These are phyloP conservation scores for Coemansia sp. DNA, from an alignment of 192 early-diverging fungal species.

Conservation along the genomic window DNA sequence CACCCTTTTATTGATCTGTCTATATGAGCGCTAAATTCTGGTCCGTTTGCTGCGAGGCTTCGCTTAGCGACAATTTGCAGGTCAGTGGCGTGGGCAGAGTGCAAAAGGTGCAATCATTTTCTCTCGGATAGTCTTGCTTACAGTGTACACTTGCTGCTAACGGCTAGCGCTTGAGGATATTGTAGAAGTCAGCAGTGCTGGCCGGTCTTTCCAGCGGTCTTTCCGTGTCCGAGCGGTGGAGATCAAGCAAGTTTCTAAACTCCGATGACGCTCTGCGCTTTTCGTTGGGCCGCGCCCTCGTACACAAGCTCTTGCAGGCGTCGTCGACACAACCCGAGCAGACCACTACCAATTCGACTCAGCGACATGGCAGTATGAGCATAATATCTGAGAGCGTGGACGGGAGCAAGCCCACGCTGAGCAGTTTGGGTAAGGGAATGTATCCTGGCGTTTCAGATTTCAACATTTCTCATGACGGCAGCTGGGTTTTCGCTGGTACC, in stretches of 20 bases:
- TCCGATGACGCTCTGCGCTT: slow-evolving; percentile 30
- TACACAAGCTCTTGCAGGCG: not conserved
- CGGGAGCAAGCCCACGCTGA: slow-evolving; percentile 27
- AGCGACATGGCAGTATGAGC: not conserved
- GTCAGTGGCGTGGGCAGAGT: not conserved
- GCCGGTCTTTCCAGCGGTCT: not conserved
- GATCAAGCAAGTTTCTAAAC: not conserved
- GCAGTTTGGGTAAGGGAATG: not conserved
- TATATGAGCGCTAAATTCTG: not conserved
- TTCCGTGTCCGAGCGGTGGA: not conserved
- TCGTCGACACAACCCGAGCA: not conserved
- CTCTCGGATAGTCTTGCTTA: not conserved
- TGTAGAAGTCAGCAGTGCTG: not conserved
- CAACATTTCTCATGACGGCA: slow-evolving; percentile 47
- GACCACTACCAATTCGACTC: not conserved
- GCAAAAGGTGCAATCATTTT: not conserved
- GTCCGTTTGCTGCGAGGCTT: not conserved
- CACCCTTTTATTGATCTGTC: not conserved
- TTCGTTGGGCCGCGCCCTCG: slow-evolving; percentile 12
- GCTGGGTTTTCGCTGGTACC: slow-evolving; percentile 31
- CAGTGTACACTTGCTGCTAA: not conserved
- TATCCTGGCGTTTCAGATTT: slow-evolving; percentile 18
- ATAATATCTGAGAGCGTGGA: not conserved
- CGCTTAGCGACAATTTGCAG: not conserved
- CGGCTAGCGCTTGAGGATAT: not conserved